phyloP scores from a whole-genome alignment of 139 green algal genomes.

The Medakamo hakoo region DNA sequence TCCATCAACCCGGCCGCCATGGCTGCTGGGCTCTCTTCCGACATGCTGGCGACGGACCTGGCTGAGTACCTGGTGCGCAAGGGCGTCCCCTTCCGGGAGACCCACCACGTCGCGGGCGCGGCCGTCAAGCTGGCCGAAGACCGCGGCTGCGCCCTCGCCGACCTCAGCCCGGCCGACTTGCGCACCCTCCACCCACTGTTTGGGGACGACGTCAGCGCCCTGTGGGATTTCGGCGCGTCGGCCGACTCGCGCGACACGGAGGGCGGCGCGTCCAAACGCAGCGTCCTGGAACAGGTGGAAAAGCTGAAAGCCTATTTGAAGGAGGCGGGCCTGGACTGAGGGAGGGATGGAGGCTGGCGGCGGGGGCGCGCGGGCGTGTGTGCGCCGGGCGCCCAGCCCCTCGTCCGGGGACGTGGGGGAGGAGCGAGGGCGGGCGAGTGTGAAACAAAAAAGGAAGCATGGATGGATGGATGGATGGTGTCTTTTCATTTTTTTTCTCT shows the following conservation, averaged over 20 bases:
- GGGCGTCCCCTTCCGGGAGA: constrained; percentile 85
- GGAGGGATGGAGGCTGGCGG: background rate
- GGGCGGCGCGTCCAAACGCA: constrained; percentile 65
- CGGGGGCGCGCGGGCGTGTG: too few species aligned
- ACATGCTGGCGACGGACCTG: constrained; percentile 97
- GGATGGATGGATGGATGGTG: too few species aligned
- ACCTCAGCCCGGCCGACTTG: constrained; percentile 63
- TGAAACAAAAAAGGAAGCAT: background rate
- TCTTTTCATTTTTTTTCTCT: too few species aligned
- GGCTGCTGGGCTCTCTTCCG: constrained; percentile 59
- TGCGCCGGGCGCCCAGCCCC: too few species aligned
- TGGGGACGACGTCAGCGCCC: constrained; percentile 62
- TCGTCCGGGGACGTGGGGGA: too few species aligned
- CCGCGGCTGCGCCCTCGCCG: constrained; percentile 40
- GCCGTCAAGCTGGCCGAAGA: constrained; percentile 88
- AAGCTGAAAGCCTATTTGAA: constrained; percentile 52
- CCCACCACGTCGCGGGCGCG: constrained; percentile 81
- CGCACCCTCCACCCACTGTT: constrained; percentile 75
- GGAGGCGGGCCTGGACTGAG: constrained; percentile 2
- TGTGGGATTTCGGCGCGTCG: constrained; percentile 72
- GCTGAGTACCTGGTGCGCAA: constrained; percentile 99
- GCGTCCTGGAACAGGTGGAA: constrained; percentile 73
- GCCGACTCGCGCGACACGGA: constrained; percentile 87
- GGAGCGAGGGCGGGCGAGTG: too few species aligned
- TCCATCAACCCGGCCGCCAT: constrained; percentile 78